These are phyloP conservation scores for Alternaria metachromatica DNA, from an alignment of 2,329 filamentous ascomycete genomes.

Conservation along the genomic window DNA sequence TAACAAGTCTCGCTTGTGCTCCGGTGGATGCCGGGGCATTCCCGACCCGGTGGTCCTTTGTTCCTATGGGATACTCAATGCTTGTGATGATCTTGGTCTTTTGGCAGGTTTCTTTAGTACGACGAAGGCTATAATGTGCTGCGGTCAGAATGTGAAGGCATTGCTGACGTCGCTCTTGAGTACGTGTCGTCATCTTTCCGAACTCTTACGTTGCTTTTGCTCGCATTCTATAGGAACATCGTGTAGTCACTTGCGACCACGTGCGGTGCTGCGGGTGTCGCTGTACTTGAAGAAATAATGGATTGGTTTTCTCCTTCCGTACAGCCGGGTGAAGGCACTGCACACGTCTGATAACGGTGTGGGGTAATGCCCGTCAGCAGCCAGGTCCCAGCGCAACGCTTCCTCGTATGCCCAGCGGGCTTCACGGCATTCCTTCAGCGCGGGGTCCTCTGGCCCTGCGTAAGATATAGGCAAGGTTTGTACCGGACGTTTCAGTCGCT, in stretches of 20 bases:
- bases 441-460: slow-evolving; percentile 2
- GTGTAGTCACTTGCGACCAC: not conserved
- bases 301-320: not conserved
- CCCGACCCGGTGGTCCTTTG: slow-evolving; percentile 1
- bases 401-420: slow-evolving; percentile 1
- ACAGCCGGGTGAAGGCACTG: slow-evolving; percentile 13
- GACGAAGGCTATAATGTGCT: not conserved
- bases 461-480: slow-evolving; percentile 3
- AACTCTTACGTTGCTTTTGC: not conserved
- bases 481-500: slow-evolving; percentile 28
- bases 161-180: not conserved
- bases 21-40: not conserved
- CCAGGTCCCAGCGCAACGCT: slow-evolving; percentile 6
- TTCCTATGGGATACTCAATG: not conserved
- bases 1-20: not conserved
- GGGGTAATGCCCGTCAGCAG: slow-evolving; percentile 21
- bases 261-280: not conserved
- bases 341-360: slow-evolving; percentile 15
- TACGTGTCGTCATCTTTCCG: not conserved
- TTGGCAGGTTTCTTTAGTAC: not conserved
- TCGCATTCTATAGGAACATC: not conserved
- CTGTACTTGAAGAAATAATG: not conserved
- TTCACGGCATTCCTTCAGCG: slow-evolving; percentile 2
- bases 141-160: not conserved
- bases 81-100: not conserved